Base-by-base conservation (phyloP, 306 rosid species). In the Trifolium dubium region DNA sequence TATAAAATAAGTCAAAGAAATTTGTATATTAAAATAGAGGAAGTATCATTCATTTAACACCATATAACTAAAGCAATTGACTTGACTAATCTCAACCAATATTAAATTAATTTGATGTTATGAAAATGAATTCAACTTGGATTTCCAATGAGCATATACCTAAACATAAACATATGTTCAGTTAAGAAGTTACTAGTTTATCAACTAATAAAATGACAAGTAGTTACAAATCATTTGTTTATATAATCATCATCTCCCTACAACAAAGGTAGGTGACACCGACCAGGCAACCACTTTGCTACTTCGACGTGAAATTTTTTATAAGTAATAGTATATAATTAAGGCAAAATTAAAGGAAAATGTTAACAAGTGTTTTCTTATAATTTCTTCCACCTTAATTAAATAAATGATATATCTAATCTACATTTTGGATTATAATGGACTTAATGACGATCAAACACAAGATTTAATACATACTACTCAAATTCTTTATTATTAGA, bases 241-340 rank as follows among this genome's bases (percentile, higher is more conserved):
- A 39, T 51, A 30, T 31, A 39, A 39, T 58, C 43, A 30, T 12
- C 15, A 72, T 54, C 60, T 32, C 63, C 54, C 44, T 66, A 29
- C 71, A 59, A 68, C 54, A 80, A 73, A 68, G 74, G 82, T 55
- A 70, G 80, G 30, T 43, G 71, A 80, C 82, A 80, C 83, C 88
- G 79, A 80, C 85, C 69, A 77, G 67, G 78, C 78, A 65, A 63
- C 54, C 75, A 73, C 83, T 74, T 68, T 37, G 68, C 67, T 64
- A 10, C 6, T 61, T 68, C 49, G 17, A 47, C 64, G 15, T 56
- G 10, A 32, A 7, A 44, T 72, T 66, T 15, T 54, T 71, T 39
- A 82, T 23, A 1, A 23, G 23, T 23, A 23, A 23, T 23, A 23
- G 1, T 1, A 23, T 23, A 23, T 23, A 23, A 23, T 23, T 23